Base-by-base conservation (phyloP, 1,139 yeast genomes). In the Hemisphaericaspora subhashii region DNA sequence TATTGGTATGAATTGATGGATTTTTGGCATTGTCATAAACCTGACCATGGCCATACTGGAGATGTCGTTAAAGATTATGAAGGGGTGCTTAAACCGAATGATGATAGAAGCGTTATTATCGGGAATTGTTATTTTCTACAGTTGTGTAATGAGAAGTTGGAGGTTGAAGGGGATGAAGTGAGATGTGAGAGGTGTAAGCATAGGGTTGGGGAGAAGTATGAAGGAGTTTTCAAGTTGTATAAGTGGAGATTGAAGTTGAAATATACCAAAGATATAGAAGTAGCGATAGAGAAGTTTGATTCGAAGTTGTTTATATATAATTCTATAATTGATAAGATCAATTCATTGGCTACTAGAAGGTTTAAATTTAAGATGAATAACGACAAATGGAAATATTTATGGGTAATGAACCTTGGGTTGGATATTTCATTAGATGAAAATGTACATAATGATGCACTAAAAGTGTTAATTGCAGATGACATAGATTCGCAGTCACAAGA, bases 21-120 rank as follows among this genome's bases (percentile, higher is more conserved):
- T 45, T 86, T 85, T 48, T 92, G 98, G 98, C 98, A 92, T 58
- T 92, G 98, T 56, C 98, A 92, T 57, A 89, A 89, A 55, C 98
- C 98, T 0, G 58, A 64, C n/a, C n/a, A n/a, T n/a, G n/a, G n/a
- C n/a, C n/a, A n/a, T 27, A 55, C 62, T 16, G 43, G 45, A 7
- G 35, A 40, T n/a, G 40, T 35, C 12, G 44, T 35, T 22, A 62
- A 62, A 34, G 49, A 55, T 35, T 68, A 68, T 48, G 50, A 57
- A 28, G 66, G 68, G 12, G 55, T 62, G 2, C 59, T 86, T 38
- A 62, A 56, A 12, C 88, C 94, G 0, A 54, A 58, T 3, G 45
- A 48, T 18, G 45, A 54, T 1, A 55, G 64, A 4, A 64, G 71
- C 1, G 60, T 81, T 3, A 64, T 81, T 3, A 71, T 82, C 4